phyloP scores from a whole-genome alignment of 2,329 filamentous ascomycete genomes.

The Colletotrichum graminicola region DNA sequence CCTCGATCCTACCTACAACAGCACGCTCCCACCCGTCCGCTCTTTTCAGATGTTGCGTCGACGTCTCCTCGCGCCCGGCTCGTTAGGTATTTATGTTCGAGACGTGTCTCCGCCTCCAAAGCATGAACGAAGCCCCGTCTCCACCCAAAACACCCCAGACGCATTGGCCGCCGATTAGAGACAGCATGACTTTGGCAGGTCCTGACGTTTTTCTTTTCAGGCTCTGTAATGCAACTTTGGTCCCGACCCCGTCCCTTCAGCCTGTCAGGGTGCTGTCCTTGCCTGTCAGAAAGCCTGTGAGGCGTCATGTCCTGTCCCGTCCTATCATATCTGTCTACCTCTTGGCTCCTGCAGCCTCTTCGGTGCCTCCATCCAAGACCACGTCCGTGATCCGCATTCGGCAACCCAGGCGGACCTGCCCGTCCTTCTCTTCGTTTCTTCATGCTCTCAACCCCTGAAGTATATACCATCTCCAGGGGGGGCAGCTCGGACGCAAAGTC shows the following conservation, averaged over 20 bases:
- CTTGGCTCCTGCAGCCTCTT: conserved; percentile 5
- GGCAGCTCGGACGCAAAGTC: conserved; percentile 26
- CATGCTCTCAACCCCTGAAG: conserved; percentile 26
- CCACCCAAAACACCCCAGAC: conserved; percentile 35
- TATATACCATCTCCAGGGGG: conserved; percentile 19
- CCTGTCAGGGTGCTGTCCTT: conserved; percentile 25
- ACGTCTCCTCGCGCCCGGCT: conserved; percentile 14
- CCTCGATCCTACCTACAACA: conserved; percentile 5
- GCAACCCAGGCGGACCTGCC: conserved; percentile 23
- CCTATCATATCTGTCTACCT: background rate
- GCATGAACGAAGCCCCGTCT: conserved; percentile 38
- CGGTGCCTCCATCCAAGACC: conserved; percentile 23
- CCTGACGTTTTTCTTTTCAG: conserved; percentile 11
- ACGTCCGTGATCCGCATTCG: conserved; percentile 27
- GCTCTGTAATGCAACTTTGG: conserved; percentile 26
- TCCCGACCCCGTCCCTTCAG: conserved; percentile 18
- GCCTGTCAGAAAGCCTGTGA: conserved; percentile 20
- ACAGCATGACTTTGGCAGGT: conserved; percentile 31
- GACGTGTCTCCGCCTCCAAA: conserved; percentile 31
- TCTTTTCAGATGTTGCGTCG: conserved; percentile 33
- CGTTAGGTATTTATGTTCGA: conserved; percentile 30
- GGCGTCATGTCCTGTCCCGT: background rate
- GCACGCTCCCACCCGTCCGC: background rate
- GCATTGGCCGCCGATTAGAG: conserved; percentile 27
- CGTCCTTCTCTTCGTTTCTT: conserved; percentile 32